Conservation (phyloP, 2,329 filamentous ascomycete genomes). For the Eurotiales sp. region DNA sequence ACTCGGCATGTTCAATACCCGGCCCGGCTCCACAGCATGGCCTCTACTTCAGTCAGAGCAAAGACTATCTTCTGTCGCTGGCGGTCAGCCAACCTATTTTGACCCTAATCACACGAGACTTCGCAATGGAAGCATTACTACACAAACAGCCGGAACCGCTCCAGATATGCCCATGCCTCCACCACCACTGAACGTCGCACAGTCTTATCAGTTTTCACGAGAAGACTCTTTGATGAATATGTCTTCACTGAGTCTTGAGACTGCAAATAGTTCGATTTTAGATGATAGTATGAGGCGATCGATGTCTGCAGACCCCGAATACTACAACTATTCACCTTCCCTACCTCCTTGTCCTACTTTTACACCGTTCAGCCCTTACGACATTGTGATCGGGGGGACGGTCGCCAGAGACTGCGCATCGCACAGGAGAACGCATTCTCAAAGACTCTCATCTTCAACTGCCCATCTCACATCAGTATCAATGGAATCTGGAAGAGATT, state of each 20-base stretch:
- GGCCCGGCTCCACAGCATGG: slow-evolving; percentile 28
- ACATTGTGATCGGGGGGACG: slow-evolving; percentile 29
- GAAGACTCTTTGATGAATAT: slow-evolving; percentile 33
- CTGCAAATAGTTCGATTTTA: slow-evolving; percentile 36
- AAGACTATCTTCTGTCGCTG: slow-evolving; percentile 23
- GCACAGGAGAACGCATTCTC: slow-evolving; percentile 20
- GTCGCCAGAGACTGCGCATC: slow-evolving; percentile 28
- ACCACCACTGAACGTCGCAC: slow-evolving; percentile 28
- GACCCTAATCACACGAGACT: slow-evolving; percentile 22
- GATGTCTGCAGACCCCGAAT: slow-evolving; percentile 26
- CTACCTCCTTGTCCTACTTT: slow-evolving; percentile 33
- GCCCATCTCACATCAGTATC: slow-evolving; percentile 25
- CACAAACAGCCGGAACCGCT: slow-evolving; percentile 29
- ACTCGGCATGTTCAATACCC: slow-evolving; percentile 10
- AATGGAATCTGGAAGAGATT: slow-evolving; percentile 21
- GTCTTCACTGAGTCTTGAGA: slow-evolving; percentile 36
- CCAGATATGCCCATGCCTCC: slow-evolving; percentile 37
- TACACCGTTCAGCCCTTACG: slow-evolving; percentile 35
- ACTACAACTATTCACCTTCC: slow-evolving; percentile 25
- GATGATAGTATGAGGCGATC: slow-evolving; percentile 29
- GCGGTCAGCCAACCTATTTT: slow-evolving; percentile 21
- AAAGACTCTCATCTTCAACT: slow-evolving; percentile 19
- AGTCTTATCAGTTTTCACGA: slow-evolving; percentile 30
- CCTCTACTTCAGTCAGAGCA: slow-evolving; percentile 24
- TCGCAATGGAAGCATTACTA: slow-evolving; percentile 31